These are phyloP conservation scores for Vitis cinerea DNA, from an alignment of 164 flowering plant genomes.

Conservation along the genomic window DNA sequence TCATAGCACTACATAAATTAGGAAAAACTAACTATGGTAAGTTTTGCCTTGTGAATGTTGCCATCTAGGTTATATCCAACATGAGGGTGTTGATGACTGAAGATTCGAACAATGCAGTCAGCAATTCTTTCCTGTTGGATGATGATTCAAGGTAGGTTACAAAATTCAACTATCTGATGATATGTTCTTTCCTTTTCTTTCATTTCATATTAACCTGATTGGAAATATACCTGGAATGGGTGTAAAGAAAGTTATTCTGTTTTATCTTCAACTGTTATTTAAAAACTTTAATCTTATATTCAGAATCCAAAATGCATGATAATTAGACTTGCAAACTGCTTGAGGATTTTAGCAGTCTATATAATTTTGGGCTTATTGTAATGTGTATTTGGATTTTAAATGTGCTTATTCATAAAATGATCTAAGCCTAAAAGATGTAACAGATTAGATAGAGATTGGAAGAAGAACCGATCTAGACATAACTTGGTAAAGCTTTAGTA, in stretches of 20 bases:
- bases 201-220: slow-evolving; percentile 7
- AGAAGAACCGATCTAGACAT: too few relatives aligned
- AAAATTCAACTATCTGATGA: neutral
- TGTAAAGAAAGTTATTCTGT: neutral
- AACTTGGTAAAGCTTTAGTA: too few relatives aligned
- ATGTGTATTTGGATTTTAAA: neutral
- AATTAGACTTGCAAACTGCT: neutral
- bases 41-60: slow-evolving; percentile 1
- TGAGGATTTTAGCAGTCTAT: neutral
- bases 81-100: slow-evolving; percentile 61
- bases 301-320: neutral
- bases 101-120: slow-evolving; percentile 57
- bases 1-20: neutral
- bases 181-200: neutral
- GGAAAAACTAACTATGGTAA: slow-evolving; percentile 11
- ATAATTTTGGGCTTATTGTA: neutral
- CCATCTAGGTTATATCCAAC: slow-evolving; percentile 43
- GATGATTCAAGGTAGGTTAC: slow-evolving; percentile 51
- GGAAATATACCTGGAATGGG: neutral
- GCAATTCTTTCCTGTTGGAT: slow-evolving; percentile 52
- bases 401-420: neutral
- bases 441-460: too few relatives aligned
- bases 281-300: neutral
- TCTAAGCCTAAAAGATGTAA: neutral
- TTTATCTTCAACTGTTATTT: neutral